Conservation (phyloP, 805 yeast genomes). For the Candida sanyiensis region DNA sequence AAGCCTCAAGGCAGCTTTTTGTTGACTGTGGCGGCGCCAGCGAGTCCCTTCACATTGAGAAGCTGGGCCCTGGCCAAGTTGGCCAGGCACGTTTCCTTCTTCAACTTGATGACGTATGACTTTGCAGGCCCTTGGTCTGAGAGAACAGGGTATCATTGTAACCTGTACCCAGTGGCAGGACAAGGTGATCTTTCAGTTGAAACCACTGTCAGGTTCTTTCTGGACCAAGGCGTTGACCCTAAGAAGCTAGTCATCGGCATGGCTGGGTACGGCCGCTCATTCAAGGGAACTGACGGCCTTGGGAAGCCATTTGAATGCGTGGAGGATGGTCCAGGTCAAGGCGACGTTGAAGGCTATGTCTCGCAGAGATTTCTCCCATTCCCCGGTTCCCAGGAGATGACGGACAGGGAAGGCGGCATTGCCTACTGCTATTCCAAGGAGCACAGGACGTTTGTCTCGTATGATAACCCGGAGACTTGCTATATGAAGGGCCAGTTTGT, state of each 20-base stretch:
- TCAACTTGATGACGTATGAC: constrained; percentile 93
- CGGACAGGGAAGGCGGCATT: constrained; percentile 49
- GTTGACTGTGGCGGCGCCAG: constrained; percentile 76
- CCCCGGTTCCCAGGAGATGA: constrained; percentile 37
- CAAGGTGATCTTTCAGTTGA: constrained; percentile 43
- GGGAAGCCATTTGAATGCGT: constrained; percentile 41
- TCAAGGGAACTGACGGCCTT: constrained; percentile 35
- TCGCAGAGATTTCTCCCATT: constrained; percentile 54
- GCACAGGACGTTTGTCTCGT: constrained; percentile 43
- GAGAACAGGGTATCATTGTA: constrained; percentile 61
- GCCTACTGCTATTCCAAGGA: constrained; percentile 44
- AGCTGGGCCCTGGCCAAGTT: constrained; percentile 45
- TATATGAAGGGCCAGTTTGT: constrained; percentile 57
- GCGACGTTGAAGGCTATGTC: constrained; percentile 43
- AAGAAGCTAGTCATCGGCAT: constrained; percentile 69
- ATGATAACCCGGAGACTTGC: constrained; percentile 58
- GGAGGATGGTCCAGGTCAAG: constrained; percentile 33
- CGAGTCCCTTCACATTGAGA: constrained; percentile 40
- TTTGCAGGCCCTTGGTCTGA: constrained; percentile 74
- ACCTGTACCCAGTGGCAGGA: constrained; percentile 39
- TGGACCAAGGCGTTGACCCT: constrained; percentile 37
- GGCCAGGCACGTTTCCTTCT: constrained; percentile 54
- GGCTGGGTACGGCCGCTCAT: constrained; percentile 77
- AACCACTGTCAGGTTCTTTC: constrained; percentile 41
- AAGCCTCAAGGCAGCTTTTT: constrained; percentile 30